phyloP scores from a whole-genome alignment of 768 basidiomycete species.

The Neoboletus subvelutipes region DNA sequence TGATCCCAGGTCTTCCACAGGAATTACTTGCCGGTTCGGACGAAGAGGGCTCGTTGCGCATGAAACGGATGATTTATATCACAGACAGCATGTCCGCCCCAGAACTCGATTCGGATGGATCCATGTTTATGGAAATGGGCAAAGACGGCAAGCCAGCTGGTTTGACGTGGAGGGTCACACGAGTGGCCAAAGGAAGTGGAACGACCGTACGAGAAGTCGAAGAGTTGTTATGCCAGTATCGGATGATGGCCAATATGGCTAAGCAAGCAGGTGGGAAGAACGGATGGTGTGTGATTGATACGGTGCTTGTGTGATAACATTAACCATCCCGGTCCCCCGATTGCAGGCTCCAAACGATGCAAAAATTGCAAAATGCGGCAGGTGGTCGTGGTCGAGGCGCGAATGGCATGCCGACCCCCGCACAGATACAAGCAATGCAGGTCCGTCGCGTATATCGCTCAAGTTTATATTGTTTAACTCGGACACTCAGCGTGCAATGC shows the following conservation, averaged over 20 bases:
- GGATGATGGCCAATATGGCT: constrained; percentile 99
- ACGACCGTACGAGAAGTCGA: constrained; percentile 98
- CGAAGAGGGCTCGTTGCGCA: constrained; percentile 84
- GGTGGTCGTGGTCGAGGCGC: constrained; percentile 85
- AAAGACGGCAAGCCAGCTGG: constrained; percentile 82
- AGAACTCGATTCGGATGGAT: constrained; percentile 95
- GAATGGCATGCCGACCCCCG: constrained; percentile 87
- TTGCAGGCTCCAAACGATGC: constrained; percentile 75
- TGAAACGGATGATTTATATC: constrained; percentile 99
- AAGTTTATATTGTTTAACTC: constrained; percentile 6
- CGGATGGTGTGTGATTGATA: constrained; percentile 63
- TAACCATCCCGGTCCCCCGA: constrained; percentile 2
- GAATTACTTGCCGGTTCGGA: constrained; percentile 90
- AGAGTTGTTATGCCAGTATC: constrained; percentile 92
- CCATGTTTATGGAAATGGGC: constrained; percentile 80
- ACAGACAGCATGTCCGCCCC: constrained; percentile 94
- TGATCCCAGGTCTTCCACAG: constrained; percentile 96
- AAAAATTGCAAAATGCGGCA: constrained; percentile 88
- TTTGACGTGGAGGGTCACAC: constrained; percentile 86
- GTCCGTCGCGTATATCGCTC: constrained; percentile 40
- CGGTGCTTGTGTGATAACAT: background rate
- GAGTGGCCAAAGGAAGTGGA: constrained; percentile 92
- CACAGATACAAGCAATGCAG: constrained; percentile 94
- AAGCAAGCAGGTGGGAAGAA: constrained; percentile 98
- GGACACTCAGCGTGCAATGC: constrained; percentile 73